Percentiles rank a stretch among this genome's conserved stretches.
phyloP scores from a whole-genome alignment of 2,329 filamentous ascomycete species.

The Corinectria fuckeliana region DNA sequence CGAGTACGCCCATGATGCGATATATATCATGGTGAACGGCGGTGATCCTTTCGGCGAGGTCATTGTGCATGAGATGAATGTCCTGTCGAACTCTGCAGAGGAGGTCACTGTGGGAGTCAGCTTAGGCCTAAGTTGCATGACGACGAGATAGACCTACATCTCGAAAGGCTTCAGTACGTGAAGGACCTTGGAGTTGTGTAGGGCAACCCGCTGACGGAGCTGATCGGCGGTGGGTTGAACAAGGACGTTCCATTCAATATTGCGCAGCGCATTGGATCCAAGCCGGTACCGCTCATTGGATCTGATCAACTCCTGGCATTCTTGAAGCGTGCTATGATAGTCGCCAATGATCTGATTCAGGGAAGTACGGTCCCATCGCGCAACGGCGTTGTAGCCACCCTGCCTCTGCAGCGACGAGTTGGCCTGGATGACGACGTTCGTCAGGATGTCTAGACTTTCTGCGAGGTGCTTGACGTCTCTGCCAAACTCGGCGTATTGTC shows the following conservation, averaged over 20 bases:
- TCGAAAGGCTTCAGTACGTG: constrained; percentile 46
- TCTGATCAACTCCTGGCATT: constrained; percentile 40
- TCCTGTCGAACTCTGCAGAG: constrained; percentile 39
- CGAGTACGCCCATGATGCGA: constrained; percentile 34
- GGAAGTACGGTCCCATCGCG: constrained; percentile 35
- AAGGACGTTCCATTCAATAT: constrained; percentile 46
- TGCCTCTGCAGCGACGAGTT: constrained; percentile 36
- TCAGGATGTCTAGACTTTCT: constrained; percentile 42
- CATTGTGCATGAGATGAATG: constrained; percentile 37
- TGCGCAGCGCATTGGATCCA: constrained; percentile 37
- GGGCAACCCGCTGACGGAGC: constrained; percentile 40
- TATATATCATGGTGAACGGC: constrained; percentile 33
- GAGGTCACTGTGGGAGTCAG: constrained; percentile 38
- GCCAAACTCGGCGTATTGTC: constrained; percentile 43
- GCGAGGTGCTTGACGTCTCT: constrained; percentile 41
- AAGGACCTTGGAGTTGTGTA: constrained; percentile 45
- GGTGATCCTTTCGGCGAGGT: constrained; percentile 33
- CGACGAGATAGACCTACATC: constrained; percentile 36
- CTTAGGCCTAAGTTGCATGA: not conserved
- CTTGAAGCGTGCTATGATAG: constrained; percentile 40
- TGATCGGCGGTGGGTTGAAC: constrained; percentile 43
- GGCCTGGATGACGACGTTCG: constrained; percentile 38
- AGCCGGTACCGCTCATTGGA: constrained; percentile 40
- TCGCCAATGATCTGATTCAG: constrained; percentile 42
- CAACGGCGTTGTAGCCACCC: constrained; percentile 23